phyloP scores from a whole-genome alignment of 176 grass and related monocot genomes.

The Carex littledalei region DNA sequence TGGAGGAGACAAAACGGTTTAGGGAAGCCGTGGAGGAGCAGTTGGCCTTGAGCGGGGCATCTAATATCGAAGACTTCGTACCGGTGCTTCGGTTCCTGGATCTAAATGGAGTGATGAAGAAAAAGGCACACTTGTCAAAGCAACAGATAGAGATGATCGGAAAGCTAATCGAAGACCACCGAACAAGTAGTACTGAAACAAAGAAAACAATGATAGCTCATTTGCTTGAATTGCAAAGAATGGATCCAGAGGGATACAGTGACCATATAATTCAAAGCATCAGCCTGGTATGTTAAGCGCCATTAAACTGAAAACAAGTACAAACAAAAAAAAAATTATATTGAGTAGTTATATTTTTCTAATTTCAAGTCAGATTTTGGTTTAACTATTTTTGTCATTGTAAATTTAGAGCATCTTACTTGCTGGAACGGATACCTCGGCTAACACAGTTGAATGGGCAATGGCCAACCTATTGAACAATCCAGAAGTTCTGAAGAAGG shows the following conservation, averaged over 20 bases:
- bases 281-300: background rate
- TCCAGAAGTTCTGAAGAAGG: slow-evolving; percentile 6
- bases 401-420: background rate
- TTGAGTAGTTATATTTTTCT: background rate
- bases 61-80: slow-evolving; percentile 15
- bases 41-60: background rate
- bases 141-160: background rate
- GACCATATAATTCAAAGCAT: slow-evolving; percentile 10
- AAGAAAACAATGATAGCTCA: background rate
- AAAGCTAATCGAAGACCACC: slow-evolving; percentile 8
- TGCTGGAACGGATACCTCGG: slow-evolving; percentile 27
- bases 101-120: background rate
- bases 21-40: background rate
- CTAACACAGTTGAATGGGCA: slow-evolving; percentile 28
- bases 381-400: background rate
- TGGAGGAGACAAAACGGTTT: background rate
- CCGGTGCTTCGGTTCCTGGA: background rate
- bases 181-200: background rate
- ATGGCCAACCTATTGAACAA: slow-evolving; percentile 23
- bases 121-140: background rate
- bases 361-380: background rate
- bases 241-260: slow-evolving; percentile 14
- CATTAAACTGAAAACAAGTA: background rate
- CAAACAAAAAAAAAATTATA: background rate
- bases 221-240: slow-evolving; percentile 16